phyloP scores from a whole-genome alignment of 352 stramenopile species.

The Phytophthora podocarpi region DNA sequence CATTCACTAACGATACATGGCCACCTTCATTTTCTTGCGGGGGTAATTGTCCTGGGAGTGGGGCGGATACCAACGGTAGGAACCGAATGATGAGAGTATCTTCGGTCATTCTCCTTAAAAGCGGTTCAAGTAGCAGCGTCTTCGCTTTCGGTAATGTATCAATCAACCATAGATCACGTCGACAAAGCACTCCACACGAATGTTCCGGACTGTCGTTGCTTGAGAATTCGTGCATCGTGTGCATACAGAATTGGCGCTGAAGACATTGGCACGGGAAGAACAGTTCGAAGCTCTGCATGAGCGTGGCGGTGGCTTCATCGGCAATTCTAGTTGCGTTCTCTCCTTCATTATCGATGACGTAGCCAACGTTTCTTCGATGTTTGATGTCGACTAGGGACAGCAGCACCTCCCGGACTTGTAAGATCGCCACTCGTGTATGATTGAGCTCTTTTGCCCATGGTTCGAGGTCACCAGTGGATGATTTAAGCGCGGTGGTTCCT shows the following conservation, averaged over 20 bases:
- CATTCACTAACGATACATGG: conserved; percentile 9
- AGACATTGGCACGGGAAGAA: conserved; percentile 87
- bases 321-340: conserved; percentile 35
- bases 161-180: conserved; percentile 25
- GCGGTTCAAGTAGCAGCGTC: conserved; percentile 48
- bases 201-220: conserved; percentile 1
- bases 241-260: conserved; percentile 66
- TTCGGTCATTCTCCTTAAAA: conserved; percentile 74
- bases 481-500: neutral
- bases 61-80: conserved; percentile 7
- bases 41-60: neutral
- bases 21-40: neutral
- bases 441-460: conserved; percentile 24
- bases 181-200: conserved; percentile 23
- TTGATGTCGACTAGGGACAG: conserved; percentile 45
- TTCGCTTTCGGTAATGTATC: conserved; percentile 33
- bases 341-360: conserved; percentile 25
- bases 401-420: conserved; percentile 40
- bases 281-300: conserved; percentile 87
- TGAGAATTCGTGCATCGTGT: conserved; percentile 29
- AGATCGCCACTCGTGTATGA: conserved; percentile 18
- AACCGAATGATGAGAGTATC: conserved; percentile 51
- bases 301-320: conserved; percentile 50
- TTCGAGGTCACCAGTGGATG: neutral
- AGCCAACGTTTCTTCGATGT: conserved; percentile 22